Evolutionary conservation across 495 filamentous ascomycete species (phyloP).

Genomic region (Hypoxylon crocopeplum): DNA sequence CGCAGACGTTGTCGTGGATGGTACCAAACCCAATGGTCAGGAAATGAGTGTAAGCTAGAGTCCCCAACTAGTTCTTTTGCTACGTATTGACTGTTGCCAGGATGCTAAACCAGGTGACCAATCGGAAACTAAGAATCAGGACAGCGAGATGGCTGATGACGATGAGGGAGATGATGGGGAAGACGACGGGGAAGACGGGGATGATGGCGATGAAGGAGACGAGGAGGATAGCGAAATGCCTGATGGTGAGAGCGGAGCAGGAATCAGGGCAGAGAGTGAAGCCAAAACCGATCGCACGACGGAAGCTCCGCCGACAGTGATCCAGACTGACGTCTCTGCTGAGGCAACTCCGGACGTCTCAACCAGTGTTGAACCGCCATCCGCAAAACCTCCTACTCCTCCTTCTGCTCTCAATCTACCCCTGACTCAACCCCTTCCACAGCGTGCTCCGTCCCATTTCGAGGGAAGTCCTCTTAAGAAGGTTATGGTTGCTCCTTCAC

Average conservation of each 20-base stretch:
- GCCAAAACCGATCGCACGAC: conserved; percentile 33
- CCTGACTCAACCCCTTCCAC: conserved; percentile 23
- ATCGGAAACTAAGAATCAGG: conserved; percentile 46
- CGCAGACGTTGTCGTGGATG: conserved; percentile 36
- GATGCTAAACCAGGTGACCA: conserved; percentile 53
- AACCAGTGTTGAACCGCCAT: conserved; percentile 31
- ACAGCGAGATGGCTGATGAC: conserved; percentile 59
- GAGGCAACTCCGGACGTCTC: conserved; percentile 28
- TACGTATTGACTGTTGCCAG: conserved; percentile 50
- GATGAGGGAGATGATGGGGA: conserved; percentile 50
- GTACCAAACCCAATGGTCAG: conserved; percentile 18
- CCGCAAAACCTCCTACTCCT: conserved; percentile 7
- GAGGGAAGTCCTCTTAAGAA: conserved; percentile 59
- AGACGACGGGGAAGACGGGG: conserved; percentile 47
- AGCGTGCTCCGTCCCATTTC: conserved; percentile 37
- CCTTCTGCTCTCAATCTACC: conserved; percentile 15
- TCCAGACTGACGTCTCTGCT: conserved; percentile 6
- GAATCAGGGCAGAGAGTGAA: conserved; percentile 36
- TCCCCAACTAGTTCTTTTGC: conserved; percentile 32
- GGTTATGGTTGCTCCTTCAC: conserved; percentile 42
- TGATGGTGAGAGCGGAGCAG: conserved; percentile 33
- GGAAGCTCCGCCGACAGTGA: conserved; percentile 24
- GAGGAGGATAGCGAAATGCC: conserved; percentile 43
- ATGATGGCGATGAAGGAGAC: conserved; percentile 44
- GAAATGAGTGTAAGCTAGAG: conserved; percentile 21